Evolutionary conservation across 495 filamentous ascomycete genomes (phyloP).

Genomic region (Talaromyces proteolyticus): DNA sequence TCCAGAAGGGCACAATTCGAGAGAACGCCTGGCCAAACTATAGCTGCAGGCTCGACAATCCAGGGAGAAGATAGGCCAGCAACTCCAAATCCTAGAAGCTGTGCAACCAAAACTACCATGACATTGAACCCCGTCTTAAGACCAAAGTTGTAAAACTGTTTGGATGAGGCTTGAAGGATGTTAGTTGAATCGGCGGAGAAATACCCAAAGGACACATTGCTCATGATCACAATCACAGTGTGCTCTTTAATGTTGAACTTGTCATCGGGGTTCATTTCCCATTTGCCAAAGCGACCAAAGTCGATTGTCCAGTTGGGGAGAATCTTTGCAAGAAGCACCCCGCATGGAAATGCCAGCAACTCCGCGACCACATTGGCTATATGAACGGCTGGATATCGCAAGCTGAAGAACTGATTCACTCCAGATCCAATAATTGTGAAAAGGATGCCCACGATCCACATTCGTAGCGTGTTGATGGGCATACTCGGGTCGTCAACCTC

Average conservation of each 20-base stretch:
- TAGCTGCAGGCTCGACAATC: slow-evolving; percentile 54
- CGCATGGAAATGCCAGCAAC: slow-evolving; percentile 59
- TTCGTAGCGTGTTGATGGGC: slow-evolving; percentile 55
- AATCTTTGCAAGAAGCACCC: slow-evolving; percentile 31
- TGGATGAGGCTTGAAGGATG: slow-evolving; percentile 35
- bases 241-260: slow-evolving; percentile 81
- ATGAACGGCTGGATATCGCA: slow-evolving; percentile 69
- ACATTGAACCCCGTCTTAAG: slow-evolving; percentile 56
- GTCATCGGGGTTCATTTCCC: slow-evolving; percentile 51
- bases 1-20: slow-evolving; percentile 33
- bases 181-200: slow-evolving; percentile 36
- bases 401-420: slow-evolving; percentile 72
- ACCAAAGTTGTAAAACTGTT: slow-evolving; percentile 53
- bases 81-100: slow-evolving; percentile 59
- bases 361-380: slow-evolving; percentile 56
- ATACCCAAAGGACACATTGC: slow-evolving; percentile 80
- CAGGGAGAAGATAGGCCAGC: slow-evolving; percentile 57
- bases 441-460: slow-evolving; percentile 74
- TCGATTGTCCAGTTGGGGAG: slow-evolving; percentile 40
- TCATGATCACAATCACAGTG: slow-evolving; percentile 80
- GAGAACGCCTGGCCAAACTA: slow-evolving; percentile 28
- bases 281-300: slow-evolving; percentile 38
- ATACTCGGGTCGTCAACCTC: slow-evolving; percentile 35
- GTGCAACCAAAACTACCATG: slow-evolving; percentile 54
- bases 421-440: slow-evolving; percentile 78